phyloP scores from a whole-genome alignment of 2,329 filamentous ascomycete genomes.

The Sporothrix pseudoabietina region DNA sequence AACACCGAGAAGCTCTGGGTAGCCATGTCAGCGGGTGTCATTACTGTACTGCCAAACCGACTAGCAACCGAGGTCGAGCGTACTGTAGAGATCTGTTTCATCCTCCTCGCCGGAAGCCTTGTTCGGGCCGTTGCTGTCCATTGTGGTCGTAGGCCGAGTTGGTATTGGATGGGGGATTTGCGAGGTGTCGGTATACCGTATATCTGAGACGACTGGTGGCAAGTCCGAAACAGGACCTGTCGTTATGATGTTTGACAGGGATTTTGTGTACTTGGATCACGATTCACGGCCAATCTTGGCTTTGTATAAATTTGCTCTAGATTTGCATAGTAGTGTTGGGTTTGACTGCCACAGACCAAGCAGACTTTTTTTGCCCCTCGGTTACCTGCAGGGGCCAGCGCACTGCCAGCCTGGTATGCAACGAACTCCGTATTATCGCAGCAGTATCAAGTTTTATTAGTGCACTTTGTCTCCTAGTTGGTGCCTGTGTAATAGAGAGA shows the following conservation, averaged over 20 bases:
- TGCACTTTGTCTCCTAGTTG: not conserved
- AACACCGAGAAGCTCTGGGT: slow-evolving; percentile 75
- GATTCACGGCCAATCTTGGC: not conserved
- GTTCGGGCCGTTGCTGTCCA: slow-evolving; percentile 37
- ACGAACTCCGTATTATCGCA: not conserved
- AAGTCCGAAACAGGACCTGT: not conserved
- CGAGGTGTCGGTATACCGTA: not conserved
- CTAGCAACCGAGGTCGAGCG: not conserved
- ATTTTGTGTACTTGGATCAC: not conserved
- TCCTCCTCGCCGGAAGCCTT: slow-evolving; percentile 41
- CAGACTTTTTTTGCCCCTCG: slow-evolving; percentile 31
- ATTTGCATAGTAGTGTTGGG: not conserved
- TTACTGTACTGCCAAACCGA: no score
- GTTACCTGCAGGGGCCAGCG: not conserved
- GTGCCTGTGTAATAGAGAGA: not conserved
- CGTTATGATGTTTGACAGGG: not conserved
- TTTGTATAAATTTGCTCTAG: not conserved
- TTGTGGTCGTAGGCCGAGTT: slow-evolving; percentile 10
- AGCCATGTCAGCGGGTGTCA: slow-evolving; percentile 10
- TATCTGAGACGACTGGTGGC: not conserved
- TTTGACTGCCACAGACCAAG: slow-evolving; percentile 2
- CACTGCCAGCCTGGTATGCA: not conserved
- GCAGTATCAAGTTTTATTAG: not conserved
- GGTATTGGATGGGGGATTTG: not conserved
- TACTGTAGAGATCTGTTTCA: slow-evolving; percentile 62